phyloP scores from a whole-genome alignment of 768 basidiomycete genomes.

The Pleurotus citrinopileatus region DNA sequence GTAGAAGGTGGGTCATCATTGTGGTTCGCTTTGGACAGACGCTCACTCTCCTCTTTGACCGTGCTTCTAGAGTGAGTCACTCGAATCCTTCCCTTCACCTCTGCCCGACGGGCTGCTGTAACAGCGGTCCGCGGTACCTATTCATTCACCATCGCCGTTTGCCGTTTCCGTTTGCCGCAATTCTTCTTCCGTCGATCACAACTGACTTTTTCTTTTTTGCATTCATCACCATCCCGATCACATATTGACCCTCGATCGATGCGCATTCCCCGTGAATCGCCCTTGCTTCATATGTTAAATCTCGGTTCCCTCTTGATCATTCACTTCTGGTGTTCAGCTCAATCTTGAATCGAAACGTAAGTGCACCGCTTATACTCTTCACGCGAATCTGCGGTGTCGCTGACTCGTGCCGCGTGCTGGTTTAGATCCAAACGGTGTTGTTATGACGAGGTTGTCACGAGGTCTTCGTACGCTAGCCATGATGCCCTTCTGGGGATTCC shows the following conservation, averaged over 20 bases:
- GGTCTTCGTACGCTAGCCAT: too few species aligned
- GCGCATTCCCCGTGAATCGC: neutral
- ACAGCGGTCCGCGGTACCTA: too few species aligned
- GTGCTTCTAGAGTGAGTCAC: neutral
- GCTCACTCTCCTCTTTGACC: neutral
- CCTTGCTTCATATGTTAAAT: neutral
- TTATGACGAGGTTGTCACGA: neutral
- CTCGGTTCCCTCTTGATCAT: neutral
- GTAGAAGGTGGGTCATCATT: conserved; percentile 77
- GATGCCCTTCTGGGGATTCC: too few species aligned
- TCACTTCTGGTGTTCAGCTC: neutral
- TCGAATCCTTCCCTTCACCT: neutral
- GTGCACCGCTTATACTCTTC: neutral
- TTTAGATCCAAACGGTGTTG: neutral
- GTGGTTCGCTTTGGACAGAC: neutral
- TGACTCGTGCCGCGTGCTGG: neutral
- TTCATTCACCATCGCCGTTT: too few species aligned
- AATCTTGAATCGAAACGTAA: neutral
- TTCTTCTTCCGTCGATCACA: neutral
- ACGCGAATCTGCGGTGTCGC: neutral
- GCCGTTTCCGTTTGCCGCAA: neutral
- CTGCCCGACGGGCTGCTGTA: too few species aligned
- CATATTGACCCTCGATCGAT: neutral
- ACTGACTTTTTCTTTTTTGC: neutral
- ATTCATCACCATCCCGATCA: neutral